Percentiles rank a stretch among this genome's conserved stretches.
These are phyloP conservation scores for Lachancea kluyveri DNA, from an alignment of 805 yeast species.

Conservation along the genomic window DNA sequence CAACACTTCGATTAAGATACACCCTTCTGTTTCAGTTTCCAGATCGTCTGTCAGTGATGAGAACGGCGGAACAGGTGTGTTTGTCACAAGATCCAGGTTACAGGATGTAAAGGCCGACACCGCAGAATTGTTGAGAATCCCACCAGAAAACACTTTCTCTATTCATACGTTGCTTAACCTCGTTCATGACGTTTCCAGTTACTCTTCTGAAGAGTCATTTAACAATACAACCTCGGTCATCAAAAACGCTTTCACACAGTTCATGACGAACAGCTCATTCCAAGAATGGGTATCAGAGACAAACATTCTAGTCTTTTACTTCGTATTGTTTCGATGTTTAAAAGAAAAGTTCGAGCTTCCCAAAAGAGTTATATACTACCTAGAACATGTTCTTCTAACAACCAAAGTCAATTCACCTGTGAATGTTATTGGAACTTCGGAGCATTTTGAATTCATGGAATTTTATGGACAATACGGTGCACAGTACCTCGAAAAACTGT, in stretches of 20 bases:
- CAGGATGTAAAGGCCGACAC: conserved; percentile 7
- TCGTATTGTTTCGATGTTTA: conserved; percentile 12
- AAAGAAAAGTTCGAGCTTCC: conserved; percentile 16
- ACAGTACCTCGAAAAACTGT: background rate
- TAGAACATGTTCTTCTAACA: conserved; percentile 16
- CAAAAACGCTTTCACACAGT: conserved; percentile 23
- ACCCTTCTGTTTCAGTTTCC: conserved; percentile 11
- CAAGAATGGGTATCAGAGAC: conserved; percentile 16
- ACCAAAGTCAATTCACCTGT: conserved; percentile 10
- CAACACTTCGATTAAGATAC: conserved; percentile 1
- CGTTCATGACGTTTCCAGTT: conserved; percentile 17
- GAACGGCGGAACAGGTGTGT: conserved; percentile 32
- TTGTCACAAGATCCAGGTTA: conserved; percentile 6
- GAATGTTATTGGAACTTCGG: background rate
- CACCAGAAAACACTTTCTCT: conserved; percentile 28
- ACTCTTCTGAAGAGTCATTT: conserved; percentile 17
- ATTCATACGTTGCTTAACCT: conserved; percentile 23
- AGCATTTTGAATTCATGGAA: background rate
- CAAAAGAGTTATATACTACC: conserved; percentile 11
- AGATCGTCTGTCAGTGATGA: conserved; percentile 17
- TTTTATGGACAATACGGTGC: conserved; percentile 6
- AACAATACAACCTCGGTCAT: conserved; percentile 25
- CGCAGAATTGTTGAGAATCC: conserved; percentile 36
- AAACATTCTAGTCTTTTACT: conserved; percentile 16
- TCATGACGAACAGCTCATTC: conserved; percentile 19